Percentiles rank a stretch among this genome's conserved stretches.
Evolutionary conservation across 1,139 yeast species (phyloP).

Genomic region (Diutina sp.): DNA sequence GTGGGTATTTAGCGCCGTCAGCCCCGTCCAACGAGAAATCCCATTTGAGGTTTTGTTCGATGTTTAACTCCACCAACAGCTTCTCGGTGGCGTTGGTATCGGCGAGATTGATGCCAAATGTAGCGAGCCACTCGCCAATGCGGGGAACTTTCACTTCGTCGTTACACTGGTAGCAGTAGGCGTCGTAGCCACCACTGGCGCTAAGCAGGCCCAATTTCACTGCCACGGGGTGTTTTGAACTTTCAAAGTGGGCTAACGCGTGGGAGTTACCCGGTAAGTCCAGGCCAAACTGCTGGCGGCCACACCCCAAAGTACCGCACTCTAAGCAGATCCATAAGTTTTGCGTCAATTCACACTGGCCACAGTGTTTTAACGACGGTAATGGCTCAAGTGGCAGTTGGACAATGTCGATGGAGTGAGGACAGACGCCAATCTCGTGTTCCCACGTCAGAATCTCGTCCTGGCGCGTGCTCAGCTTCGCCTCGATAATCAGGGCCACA

Average conservation of each 20-base stretch:
- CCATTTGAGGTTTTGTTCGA: slow-evolving; percentile 90
- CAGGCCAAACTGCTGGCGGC: slow-evolving; percentile 70
- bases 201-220: slow-evolving; percentile 85
- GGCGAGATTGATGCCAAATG: slow-evolving; percentile 60
- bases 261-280: slow-evolving; percentile 89
- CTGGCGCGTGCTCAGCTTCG: slow-evolving; percentile 53
- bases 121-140: slow-evolving; percentile 33
- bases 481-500: slow-evolving; percentile 39
- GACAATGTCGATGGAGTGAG: slow-evolving; percentile 47
- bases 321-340: slow-evolving; percentile 11
- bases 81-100: slow-evolving; percentile 60
- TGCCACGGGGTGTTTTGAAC: slow-evolving; percentile 61
- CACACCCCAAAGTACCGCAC: slow-evolving; percentile 10
- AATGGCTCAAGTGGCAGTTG: slow-evolving; percentile 13
- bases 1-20: slow-evolving; percentile 51
- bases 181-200: slow-evolving; percentile 47
- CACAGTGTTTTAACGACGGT: slow-evolving; percentile 7
- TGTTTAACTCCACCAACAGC: slow-evolving; percentile 73
- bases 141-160: slow-evolving; percentile 78
- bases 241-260: slow-evolving; percentile 58
- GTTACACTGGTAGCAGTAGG: slow-evolving; percentile 78
- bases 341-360: slow-evolving; percentile 22
- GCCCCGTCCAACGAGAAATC: slow-evolving; percentile 73
- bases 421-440: slow-evolving; percentile 70
- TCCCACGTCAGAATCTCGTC: slow-evolving; percentile 89